Conservation (phyloP, 495 filamentous ascomycete genomes). For the Lichenothelia convexa region DNA sequence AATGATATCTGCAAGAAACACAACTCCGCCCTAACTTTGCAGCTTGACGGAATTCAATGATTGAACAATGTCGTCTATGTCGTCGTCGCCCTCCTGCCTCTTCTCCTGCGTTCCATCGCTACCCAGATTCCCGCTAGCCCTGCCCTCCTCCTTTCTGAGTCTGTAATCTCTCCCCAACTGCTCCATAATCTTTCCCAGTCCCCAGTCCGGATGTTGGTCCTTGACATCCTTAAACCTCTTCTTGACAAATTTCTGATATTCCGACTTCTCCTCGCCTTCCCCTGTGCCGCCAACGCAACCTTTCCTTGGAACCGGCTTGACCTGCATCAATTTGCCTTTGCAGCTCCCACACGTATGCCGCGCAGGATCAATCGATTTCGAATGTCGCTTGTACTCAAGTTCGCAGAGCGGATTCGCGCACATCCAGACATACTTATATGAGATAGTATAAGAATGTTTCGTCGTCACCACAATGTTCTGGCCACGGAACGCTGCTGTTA, state of each 20-base stretch:
- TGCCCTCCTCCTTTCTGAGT: slow-evolving; percentile 20
- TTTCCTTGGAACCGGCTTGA: slow-evolving; percentile 54
- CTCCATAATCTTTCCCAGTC: slow-evolving; percentile 48
- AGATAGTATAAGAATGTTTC: slow-evolving; percentile 71
- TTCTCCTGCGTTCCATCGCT: too few relatives aligned
- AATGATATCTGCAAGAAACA: too few relatives aligned
- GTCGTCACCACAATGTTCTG: slow-evolving; percentile 59
- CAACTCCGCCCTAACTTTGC: too few relatives aligned
- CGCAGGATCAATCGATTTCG: slow-evolving; percentile 54
- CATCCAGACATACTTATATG: slow-evolving; percentile 76
- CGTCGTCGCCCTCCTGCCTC: too few relatives aligned
- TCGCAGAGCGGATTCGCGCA: slow-evolving; percentile 57
- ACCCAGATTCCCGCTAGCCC: too few relatives aligned
- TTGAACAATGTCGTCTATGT: too few relatives aligned
- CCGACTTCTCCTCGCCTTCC: slow-evolving; percentile 13
- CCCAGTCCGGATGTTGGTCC: slow-evolving; percentile 29
- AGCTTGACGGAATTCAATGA: too few relatives aligned
- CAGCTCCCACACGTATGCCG: slow-evolving; percentile 55
- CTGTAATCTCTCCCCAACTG: slow-evolving; percentile 33
- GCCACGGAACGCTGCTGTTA: slow-evolving; percentile 24
- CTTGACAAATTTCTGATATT: slow-evolving; percentile 53
- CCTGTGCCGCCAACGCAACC: too few relatives aligned
- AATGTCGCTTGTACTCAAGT: slow-evolving; percentile 57
- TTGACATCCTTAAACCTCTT: slow-evolving; percentile 39
- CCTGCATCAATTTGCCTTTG: slow-evolving; percentile 48